These are phyloP conservation scores for Podaxis sp. DNA, from an alignment of 768 basidiomycete genomes.

Conservation along the genomic window DNA sequence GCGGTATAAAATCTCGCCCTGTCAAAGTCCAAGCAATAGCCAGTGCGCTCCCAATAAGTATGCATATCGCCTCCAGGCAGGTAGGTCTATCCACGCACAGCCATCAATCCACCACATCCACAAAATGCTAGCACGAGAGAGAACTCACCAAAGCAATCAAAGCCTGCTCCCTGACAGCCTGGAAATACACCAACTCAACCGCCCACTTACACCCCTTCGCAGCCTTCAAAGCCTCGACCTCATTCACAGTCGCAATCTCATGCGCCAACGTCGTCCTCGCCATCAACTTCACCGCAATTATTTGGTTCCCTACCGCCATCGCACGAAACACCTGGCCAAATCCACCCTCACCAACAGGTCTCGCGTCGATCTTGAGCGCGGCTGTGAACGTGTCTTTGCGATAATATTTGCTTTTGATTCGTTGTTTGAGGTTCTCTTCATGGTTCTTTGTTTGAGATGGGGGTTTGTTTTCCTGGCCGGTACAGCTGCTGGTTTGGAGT, in stretches of 20 bases:
- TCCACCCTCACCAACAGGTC: conserved; percentile 13
- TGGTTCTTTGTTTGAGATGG: neutral
- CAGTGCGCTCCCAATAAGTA: conserved; percentile 10
- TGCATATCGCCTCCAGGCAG: conserved; percentile 11
- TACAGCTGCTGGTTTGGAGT: conserved; percentile 1
- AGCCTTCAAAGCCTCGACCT: conserved; percentile 8
- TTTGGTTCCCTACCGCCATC: neutral
- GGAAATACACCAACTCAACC: conserved; percentile 8
- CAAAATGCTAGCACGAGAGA: neutral
- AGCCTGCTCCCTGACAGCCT: conserved; percentile 4
- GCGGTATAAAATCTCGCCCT: conserved; percentile 10
- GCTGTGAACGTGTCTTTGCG: conserved; percentile 11
- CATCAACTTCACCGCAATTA: conserved; percentile 10
- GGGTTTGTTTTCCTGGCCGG: conserved; percentile 2
- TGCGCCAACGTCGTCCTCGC: conserved; percentile 5
- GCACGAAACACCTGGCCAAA: conserved; percentile 13
- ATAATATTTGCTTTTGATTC: neutral
- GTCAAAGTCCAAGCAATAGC: conserved; percentile 2
- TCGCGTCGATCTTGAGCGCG: conserved; percentile 4
- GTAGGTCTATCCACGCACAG: neutral
- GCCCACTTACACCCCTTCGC: conserved; percentile 4
- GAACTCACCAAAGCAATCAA: conserved; percentile 9
- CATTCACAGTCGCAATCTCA: conserved; percentile 12
- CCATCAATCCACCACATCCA: neutral
- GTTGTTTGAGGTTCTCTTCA: neutral